Conservation (phyloP, 176 grass and related monocot species). For the Alopecurus myosuroides region DNA sequence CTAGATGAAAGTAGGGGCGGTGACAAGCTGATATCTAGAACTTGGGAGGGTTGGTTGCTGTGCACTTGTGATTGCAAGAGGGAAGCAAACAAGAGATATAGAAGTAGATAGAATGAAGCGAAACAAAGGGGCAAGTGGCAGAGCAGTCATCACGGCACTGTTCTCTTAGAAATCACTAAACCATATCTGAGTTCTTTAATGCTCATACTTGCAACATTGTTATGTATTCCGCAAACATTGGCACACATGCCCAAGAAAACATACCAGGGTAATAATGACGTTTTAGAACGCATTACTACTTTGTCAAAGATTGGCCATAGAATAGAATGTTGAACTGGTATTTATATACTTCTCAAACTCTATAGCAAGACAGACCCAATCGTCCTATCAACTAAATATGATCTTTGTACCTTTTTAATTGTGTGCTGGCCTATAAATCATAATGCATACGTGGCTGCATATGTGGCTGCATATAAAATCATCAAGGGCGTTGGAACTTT, state of each 20-base stretch:
- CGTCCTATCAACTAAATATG: not conserved
- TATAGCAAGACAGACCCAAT: not conserved
- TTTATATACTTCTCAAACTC: constrained; percentile 1
- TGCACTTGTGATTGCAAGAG: not conserved
- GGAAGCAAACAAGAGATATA: not conserved
- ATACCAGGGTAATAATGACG: not conserved
- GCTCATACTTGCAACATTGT: not conserved
- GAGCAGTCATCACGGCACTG: not conserved
- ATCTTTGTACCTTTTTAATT: not conserved
- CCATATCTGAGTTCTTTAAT: not conserved
- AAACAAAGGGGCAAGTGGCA: not conserved
- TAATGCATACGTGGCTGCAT: not conserved
- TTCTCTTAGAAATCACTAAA: not conserved
- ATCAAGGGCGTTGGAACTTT: not conserved
- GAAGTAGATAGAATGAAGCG: not conserved
- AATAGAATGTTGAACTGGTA: not conserved
- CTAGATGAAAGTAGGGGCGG: not conserved
- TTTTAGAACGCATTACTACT: not conserved
- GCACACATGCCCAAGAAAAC: not conserved
- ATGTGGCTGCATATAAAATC: constrained; percentile 3
- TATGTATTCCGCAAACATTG: not conserved
- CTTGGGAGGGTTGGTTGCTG: not conserved
- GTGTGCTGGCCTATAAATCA: not conserved
- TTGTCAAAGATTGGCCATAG: not conserved
- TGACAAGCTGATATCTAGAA: not conserved